phyloP scores from a whole-genome alignment of 441 rosid species.

The Adansonia madagascariensis region DNA sequence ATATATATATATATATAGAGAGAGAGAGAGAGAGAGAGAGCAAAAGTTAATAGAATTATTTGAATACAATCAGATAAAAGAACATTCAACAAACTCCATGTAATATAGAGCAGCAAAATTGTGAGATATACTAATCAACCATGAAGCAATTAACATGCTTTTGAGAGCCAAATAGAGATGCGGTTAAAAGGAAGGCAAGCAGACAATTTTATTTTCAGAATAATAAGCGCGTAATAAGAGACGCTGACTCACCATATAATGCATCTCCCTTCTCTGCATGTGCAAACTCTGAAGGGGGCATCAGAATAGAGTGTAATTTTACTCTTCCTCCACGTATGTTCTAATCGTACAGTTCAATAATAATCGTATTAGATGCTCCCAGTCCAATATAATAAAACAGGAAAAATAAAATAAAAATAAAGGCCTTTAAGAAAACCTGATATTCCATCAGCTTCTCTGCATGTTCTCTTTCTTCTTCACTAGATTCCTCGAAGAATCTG shows the following conservation, averaged over 20 bases:
- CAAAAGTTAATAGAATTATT: background rate
- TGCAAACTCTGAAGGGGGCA: slow-evolving; percentile 77
- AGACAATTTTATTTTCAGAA: too few species aligned
- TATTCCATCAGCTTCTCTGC: slow-evolving; percentile 90
- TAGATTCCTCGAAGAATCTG: slow-evolving; percentile 94
- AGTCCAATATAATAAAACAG: background rate
- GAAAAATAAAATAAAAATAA: background rate
- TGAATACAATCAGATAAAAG: too few species aligned
- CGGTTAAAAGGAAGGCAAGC: too few species aligned
- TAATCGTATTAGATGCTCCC: background rate
- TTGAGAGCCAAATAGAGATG: background rate
- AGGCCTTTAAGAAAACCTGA: slow-evolving; percentile 52
- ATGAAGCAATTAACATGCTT: background rate
- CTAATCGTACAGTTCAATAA: slow-evolving; percentile 34
- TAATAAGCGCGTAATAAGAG: too few species aligned
- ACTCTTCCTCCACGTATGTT: slow-evolving; percentile 90
- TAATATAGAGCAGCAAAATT: background rate
- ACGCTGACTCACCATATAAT: slow-evolving; percentile 59
- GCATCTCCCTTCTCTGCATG: slow-evolving; percentile 97
- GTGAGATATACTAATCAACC: background rate
- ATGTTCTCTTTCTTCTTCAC: slow-evolving; percentile 92
- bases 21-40: too few species aligned
- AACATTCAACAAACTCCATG: background rate
- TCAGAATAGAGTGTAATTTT: slow-evolving; percentile 65
- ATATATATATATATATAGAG: too few species aligned